A percentile compares a stretch with the other conserved stretches of the same genome.
Conservation (phyloP, 164 flowering plant genomes). For the Nymphaea colorata region DNA sequence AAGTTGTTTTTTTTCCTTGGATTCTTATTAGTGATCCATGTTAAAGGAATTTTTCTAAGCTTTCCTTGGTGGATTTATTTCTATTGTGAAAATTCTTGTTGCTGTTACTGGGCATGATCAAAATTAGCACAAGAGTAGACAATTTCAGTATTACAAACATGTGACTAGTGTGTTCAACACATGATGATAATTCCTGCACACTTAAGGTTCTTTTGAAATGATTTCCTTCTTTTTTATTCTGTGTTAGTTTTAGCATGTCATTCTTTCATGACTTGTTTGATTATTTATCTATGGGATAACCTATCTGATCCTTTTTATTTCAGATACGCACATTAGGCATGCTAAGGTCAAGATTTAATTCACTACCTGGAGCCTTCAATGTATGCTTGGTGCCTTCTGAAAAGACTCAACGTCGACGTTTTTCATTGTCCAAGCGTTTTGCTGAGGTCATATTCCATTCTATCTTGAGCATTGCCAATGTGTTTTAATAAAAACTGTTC, state of each 20-base stretch:
- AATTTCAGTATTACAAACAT: too few relatives aligned
- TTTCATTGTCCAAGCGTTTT: slow-evolving; percentile 67
- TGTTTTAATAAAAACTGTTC: not conserved
- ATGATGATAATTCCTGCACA: too few relatives aligned
- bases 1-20: not conserved
- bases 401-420: slow-evolving; percentile 40
- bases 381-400: slow-evolving; percentile 77
- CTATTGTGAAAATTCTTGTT: too few relatives aligned
- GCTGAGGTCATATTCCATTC: slow-evolving; percentile 41
- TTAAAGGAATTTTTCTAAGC: not conserved
- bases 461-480: not conserved
- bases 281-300: too few relatives aligned
- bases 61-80: not conserved
- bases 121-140: too few relatives aligned
- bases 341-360: slow-evolving; percentile 92
- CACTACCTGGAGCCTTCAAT: slow-evolving; percentile 95
- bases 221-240: too few relatives aligned
- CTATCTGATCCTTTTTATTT: not conserved
- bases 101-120: too few relatives aligned
- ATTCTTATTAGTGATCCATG: not conserved
- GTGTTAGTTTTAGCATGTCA: too few relatives aligned
- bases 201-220: too few relatives aligned
- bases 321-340: slow-evolving; percentile 91
- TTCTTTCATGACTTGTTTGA: too few relatives aligned
- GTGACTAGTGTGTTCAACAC: too few relatives aligned